Evolutionary conservation across 805 yeast species (phyloP).

Genomic region (Martiniozyma abietophila): DNA sequence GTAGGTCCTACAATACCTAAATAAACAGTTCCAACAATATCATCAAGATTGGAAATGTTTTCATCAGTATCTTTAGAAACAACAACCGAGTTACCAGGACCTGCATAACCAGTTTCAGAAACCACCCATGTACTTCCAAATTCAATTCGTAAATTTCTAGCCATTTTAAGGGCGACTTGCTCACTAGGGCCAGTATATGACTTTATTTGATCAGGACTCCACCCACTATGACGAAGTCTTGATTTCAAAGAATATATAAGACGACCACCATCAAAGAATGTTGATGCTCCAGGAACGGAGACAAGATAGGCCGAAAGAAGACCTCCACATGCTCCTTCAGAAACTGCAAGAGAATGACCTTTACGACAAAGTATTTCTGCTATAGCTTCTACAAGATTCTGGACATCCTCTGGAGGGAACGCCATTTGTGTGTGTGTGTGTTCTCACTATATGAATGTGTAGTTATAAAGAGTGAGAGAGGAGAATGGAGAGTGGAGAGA

Average conservation of each 20-base stretch:
- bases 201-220: slow-evolving; percentile 62
- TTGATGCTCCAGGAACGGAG: slow-evolving; percentile 78
- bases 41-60: too few species aligned
- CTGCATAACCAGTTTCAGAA: slow-evolving; percentile 85
- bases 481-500: not conserved
- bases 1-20: slow-evolving; percentile 63
- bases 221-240: slow-evolving; percentile 65
- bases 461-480: too few species aligned
- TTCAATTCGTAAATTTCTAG: slow-evolving; percentile 70
- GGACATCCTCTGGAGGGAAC: slow-evolving; percentile 56
- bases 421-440: slow-evolving; percentile 15
- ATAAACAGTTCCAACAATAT: slow-evolving; percentile 56
- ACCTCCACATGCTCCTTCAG: slow-evolving; percentile 91
- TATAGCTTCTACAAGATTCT: slow-evolving; percentile 43
- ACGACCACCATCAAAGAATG: slow-evolving; percentile 77
- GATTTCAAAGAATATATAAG: slow-evolving; percentile 70
- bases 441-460: too few species aligned
- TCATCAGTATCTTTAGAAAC: too few species aligned
- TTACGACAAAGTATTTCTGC: slow-evolving; percentile 44
- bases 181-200: slow-evolving; percentile 78
- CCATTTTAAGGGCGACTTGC: slow-evolving; percentile 63
- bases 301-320: slow-evolving; percentile 71
- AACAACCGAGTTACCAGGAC: too few species aligned
- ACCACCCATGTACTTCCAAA: slow-evolving; percentile 75
- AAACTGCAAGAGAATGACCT: slow-evolving; percentile 62